These are phyloP conservation scores for Pistacia atlantica DNA, from an alignment of 345 rosid genomes.

Conservation along the genomic window DNA sequence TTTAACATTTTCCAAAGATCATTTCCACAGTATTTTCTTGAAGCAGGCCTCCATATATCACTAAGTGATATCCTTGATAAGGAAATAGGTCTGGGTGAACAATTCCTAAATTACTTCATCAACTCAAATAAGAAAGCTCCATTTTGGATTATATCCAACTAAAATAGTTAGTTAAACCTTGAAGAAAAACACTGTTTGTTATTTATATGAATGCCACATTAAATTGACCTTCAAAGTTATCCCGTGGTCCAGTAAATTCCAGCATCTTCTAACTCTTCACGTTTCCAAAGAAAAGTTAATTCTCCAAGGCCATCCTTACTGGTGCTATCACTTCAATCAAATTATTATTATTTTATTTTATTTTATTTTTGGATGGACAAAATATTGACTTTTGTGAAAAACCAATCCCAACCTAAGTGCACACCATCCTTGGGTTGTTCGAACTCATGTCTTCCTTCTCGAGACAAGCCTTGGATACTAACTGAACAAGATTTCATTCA, in stretches of 20 bases:
- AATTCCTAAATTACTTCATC: constrained; percentile 23
- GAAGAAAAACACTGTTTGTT: neutral
- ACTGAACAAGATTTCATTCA: neutral
- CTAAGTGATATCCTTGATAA: constrained; percentile 89
- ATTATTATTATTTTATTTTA: neutral
- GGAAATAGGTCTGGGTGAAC: constrained; percentile 66
- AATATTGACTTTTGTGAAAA: neutral
- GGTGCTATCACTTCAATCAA: neutral
- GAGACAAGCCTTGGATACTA: neutral
- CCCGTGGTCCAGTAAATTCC: constrained; percentile 8
- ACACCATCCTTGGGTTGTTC: neutral
- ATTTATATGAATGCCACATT: constrained; percentile 6
- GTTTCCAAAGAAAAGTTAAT: neutral
- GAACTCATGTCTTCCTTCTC: neutral
- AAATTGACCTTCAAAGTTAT: constrained; percentile 13
- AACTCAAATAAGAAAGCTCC: constrained; percentile 14
- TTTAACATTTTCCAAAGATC: constrained; percentile 75
- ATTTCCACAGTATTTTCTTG: constrained; percentile 62
- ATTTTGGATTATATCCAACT: constrained; percentile 7
- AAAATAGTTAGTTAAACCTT: constrained; percentile 14
- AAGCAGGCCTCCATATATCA: constrained; percentile 95
- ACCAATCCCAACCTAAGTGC: neutral
- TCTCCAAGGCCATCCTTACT: neutral
- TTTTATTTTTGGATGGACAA: neutral
- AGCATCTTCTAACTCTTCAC: neutral